Evolutionary conservation across 225 moss, liverwort and hornwort genomes (phyloP).

Genomic region (Thuidium tamariscinum): DNA sequence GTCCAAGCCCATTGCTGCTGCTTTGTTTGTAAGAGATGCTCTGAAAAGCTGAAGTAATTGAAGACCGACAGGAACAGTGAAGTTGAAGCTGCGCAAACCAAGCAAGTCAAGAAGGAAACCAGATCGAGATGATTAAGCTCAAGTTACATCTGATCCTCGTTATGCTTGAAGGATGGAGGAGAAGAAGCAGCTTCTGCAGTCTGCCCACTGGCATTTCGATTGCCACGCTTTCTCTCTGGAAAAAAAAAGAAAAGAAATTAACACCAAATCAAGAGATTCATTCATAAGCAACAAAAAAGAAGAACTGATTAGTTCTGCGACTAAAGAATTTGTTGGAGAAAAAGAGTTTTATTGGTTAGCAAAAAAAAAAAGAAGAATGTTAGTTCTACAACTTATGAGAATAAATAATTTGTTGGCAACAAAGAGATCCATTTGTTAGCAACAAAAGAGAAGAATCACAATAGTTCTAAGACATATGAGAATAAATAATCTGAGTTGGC

Average conservation of each 20-base stretch:
- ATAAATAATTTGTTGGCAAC: background rate
- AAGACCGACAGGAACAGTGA: background rate
- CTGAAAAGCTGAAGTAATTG: background rate
- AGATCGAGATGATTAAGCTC: background rate
- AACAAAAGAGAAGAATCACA: background rate
- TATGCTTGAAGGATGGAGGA: background rate
- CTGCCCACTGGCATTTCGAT: constrained; percentile 4
- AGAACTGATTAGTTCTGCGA: too few species aligned
- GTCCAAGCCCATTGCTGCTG: background rate
- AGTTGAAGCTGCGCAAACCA: background rate
- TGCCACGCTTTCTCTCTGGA: constrained; percentile 37
- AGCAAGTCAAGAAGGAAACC: background rate
- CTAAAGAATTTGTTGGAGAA: background rate
- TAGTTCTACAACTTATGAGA: background rate
- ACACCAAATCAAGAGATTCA: too few species aligned
- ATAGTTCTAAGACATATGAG: background rate
- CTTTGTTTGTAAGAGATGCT: background rate
- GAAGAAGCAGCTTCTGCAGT: constrained; percentile 15
- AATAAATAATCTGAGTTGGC: background rate
- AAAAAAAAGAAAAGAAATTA: background rate
- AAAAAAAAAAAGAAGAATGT: background rate
- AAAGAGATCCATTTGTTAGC: background rate
- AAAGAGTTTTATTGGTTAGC: background rate
- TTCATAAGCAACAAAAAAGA: too few species aligned
- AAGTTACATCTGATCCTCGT: background rate